phyloP scores from a whole-genome alignment of 441 rosid species.

The Populus trichocarpa region DNA sequence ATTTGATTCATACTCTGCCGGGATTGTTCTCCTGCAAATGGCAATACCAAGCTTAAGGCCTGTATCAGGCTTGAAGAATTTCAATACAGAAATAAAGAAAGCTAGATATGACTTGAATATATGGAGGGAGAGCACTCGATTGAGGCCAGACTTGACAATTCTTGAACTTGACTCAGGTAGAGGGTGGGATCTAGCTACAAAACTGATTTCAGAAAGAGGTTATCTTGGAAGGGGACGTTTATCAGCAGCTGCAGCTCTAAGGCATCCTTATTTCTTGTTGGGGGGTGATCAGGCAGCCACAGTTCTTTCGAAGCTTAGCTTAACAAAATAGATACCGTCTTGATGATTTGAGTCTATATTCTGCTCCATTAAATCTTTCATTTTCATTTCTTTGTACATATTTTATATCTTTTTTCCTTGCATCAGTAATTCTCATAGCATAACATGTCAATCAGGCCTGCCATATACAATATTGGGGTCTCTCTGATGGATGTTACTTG shows the following conservation, averaged over 20 bases:
- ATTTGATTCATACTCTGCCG: conserved; percentile 87
- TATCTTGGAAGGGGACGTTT: conserved; percentile 76
- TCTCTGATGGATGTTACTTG: neutral
- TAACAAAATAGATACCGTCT: conserved; percentile 39
- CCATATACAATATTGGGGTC: neutral
- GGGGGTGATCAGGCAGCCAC: conserved; percentile 97
- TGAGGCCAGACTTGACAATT: conserved; percentile 72
- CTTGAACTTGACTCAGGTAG: conserved; percentile 90
- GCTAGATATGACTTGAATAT: conserved; percentile 59
- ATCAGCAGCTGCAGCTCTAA: conserved; percentile 86
- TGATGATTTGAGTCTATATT: conserved; percentile 12
- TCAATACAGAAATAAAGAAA: conserved; percentile 64
- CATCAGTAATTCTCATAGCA: neutral
- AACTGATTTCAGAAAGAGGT: conserved; percentile 78
- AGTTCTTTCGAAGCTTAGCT: conserved; percentile 74
- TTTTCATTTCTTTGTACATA: neutral
- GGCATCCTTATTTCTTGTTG: conserved; percentile 94
- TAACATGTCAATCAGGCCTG: neutral
- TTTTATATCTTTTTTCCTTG: too few relatives aligned
- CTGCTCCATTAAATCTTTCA: neutral
- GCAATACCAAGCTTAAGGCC: conserved; percentile 78
- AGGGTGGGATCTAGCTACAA: conserved; percentile 94
- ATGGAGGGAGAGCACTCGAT: conserved; percentile 72
- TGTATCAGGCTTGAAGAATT: conserved; percentile 68
- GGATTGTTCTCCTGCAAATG: conserved; percentile 92